Evolutionary conservation across 2,329 filamentous ascomycete species (phyloP), one percentile per base, ranked within the genome.

Genomic region (Magnaporthales sp.): DNA sequence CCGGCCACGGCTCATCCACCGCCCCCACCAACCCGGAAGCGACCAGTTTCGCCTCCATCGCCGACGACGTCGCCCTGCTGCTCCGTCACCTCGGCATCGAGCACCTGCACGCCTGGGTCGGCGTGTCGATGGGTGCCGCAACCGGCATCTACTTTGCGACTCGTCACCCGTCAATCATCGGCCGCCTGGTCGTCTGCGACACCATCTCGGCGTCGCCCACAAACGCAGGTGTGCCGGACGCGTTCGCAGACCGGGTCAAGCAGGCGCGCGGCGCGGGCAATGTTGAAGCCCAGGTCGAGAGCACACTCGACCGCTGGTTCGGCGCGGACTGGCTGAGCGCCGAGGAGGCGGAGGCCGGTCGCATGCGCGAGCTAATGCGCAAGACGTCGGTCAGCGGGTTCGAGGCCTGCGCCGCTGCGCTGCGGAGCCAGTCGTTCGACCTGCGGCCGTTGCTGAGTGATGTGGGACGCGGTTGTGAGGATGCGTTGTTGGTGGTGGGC

Each of bases 81-180:
- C 70, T 81, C 1, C 62, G 68, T 1, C 68, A 74, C 19, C 72
- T 80, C 3, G 69, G 69, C 7, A 73, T 80, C 32, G 62, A 68
- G 5, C 73, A 69, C 7, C 67, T 80, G 6, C 72, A 78, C 66
- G 75, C 76, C 3, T 82, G 79, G 80, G 72, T 82, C 8, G 80
- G 80, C 1, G 78, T 81, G 0, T 81, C 79, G 11, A 80, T 82
- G 77, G 80, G 80, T 26, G 80, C 77, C 8, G 74, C 78, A 0
- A 77, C 74, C 0, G 77, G 77, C 24, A 70, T 81, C 63, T 75
- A 75, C 67, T 81, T 81, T 68, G 73, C 74, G 1, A 73, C 74
- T 4, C 74, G 72, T 66, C 77, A 79, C 67, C 79, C 79, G 4
- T 74, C 74, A 38, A 63, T 79, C 3, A 72, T 81, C 10, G 66